These are phyloP conservation scores for Phytopythium chamaehyphon DNA, from an alignment of 352 stramenopile species.

Conservation along the genomic window DNA sequence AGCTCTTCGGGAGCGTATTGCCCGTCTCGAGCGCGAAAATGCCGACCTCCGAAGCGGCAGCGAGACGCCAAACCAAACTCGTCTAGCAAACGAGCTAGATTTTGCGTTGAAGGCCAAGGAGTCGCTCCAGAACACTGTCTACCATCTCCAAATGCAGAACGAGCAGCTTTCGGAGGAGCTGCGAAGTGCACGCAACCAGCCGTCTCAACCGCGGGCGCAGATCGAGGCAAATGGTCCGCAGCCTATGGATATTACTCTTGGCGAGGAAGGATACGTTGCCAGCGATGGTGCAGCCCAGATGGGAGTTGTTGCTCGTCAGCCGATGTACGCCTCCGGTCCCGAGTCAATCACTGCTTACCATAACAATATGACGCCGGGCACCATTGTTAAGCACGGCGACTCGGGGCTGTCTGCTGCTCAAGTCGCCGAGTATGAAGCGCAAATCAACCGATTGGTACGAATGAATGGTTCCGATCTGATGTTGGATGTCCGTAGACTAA, in stretches of 20 bases:
- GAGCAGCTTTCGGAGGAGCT: constrained; percentile 69
- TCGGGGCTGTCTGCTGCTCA: constrained; percentile 29
- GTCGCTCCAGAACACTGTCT: constrained; percentile 53
- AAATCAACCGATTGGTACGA: constrained; percentile 64
- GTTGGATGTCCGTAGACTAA: constrained; percentile 6
- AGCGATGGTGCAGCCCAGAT: not conserved
- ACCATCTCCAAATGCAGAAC: constrained; percentile 75
- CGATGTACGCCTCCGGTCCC: not conserved
- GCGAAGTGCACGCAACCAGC: constrained; percentile 29
- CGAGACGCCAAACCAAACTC: constrained; percentile 38
- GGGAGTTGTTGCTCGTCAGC: not conserved
- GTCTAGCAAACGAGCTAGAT: constrained; percentile 70
- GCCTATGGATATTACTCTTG: constrained; percentile 33
- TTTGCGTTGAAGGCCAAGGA: constrained; percentile 75
- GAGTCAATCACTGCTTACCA: constrained; percentile 1
- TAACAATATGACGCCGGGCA: not conserved
- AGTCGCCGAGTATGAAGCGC: constrained; percentile 69
- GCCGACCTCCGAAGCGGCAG: constrained; percentile 51
- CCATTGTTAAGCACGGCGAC: constrained; percentile 6
- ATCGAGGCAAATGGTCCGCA: constrained; percentile 22
- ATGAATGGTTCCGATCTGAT: constrained; percentile 3
- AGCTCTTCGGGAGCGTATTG: constrained; percentile 52
- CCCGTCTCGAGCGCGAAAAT: constrained; percentile 75
- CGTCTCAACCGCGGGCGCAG: constrained; percentile 20
- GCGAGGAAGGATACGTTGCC: constrained; percentile 16